Conservation (phyloP, 2,329 filamentous ascomycete species). For the Alternaria incomplexa region DNA sequence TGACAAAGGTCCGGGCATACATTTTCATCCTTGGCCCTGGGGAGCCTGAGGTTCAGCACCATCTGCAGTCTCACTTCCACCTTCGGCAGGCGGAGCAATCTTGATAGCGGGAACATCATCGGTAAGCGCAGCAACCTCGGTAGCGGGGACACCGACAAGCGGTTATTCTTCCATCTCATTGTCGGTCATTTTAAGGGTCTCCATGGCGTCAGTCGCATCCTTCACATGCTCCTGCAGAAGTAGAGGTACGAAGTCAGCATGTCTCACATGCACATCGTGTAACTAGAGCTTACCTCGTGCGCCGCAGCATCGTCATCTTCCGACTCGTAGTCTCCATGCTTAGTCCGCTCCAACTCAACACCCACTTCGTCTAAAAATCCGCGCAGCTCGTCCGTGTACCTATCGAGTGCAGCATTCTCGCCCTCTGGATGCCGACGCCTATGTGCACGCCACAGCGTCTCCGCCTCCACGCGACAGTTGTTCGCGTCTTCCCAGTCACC, state of each 20-base stretch:
- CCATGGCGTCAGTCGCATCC: background rate
- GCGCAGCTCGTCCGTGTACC: background rate
- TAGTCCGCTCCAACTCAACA: background rate
- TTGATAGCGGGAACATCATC: background rate
- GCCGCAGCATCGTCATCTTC: background rate
- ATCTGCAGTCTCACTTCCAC: background rate
- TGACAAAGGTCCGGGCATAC: background rate
- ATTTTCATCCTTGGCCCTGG: background rate
- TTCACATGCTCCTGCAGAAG: background rate
- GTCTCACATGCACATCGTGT: too few species aligned
- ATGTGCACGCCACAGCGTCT: background rate
- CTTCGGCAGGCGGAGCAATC: background rate
- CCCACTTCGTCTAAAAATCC: background rate
- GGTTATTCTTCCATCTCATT: background rate
- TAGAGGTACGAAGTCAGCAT: too few species aligned
- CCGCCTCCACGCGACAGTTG: background rate
- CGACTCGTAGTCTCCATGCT: rapidly evolving
- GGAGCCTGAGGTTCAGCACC: background rate
- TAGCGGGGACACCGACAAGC: background rate
- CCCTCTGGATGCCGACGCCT: background rate
- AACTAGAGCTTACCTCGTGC: background rate
- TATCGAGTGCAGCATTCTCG: background rate
- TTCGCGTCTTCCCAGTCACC: background rate
- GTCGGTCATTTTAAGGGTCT: background rate
- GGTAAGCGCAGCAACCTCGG: background rate